Conservation (phyloP, 148 eudicot genomes). For the Pharnaceum exiguum region DNA sequence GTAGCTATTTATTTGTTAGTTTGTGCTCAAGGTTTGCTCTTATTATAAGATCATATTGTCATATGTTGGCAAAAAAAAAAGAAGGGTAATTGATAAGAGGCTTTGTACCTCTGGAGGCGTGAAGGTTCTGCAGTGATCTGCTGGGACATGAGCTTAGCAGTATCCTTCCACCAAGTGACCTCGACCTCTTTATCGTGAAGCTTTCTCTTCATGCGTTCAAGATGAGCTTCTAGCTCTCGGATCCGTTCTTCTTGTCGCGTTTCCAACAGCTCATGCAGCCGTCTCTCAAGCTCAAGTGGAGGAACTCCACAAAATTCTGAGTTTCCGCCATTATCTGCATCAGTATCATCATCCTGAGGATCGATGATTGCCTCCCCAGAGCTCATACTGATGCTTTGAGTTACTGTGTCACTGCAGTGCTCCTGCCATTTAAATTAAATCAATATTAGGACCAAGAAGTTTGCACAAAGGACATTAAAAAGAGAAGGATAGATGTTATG, state of each 20-base stretch:
- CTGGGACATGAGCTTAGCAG: slow-evolving; percentile 45
- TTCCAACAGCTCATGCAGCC: slow-evolving; percentile 57
- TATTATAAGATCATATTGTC: too few relatives aligned
- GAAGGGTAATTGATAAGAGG: too few relatives aligned
- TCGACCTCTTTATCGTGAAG: slow-evolving; percentile 56
- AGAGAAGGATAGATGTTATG: too few relatives aligned
- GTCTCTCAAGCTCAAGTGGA: slow-evolving; percentile 59
- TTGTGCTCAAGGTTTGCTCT: too few relatives aligned
- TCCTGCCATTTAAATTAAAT: slow-evolving; percentile 29
- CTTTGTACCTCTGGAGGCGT: slow-evolving; percentile 21
- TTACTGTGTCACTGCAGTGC: slow-evolving; percentile 19
- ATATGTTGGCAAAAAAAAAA: too few relatives aligned
- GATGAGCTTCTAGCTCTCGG: slow-evolving; percentile 55
- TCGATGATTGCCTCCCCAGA: slow-evolving; percentile 26
- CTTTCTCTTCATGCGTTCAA: slow-evolving; percentile 34
- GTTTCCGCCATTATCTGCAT: too few relatives aligned
- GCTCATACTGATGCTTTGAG: slow-evolving; percentile 22
- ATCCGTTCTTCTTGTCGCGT: slow-evolving; percentile 56
- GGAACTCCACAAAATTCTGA: slow-evolving; percentile 42
- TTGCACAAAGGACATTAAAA: background rate
- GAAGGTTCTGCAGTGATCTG: slow-evolving; percentile 49
- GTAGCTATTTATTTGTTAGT: too few relatives aligned
- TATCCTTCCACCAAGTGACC: slow-evolving; percentile 61
- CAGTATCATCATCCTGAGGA: slow-evolving; percentile 18
- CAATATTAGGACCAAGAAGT: slow-evolving; percentile 4